Percentiles rank a stretch among this genome's conserved stretches.
Conservation (phyloP, 495 filamentous ascomycete genomes). For the Aspergillus nidulans region DNA sequence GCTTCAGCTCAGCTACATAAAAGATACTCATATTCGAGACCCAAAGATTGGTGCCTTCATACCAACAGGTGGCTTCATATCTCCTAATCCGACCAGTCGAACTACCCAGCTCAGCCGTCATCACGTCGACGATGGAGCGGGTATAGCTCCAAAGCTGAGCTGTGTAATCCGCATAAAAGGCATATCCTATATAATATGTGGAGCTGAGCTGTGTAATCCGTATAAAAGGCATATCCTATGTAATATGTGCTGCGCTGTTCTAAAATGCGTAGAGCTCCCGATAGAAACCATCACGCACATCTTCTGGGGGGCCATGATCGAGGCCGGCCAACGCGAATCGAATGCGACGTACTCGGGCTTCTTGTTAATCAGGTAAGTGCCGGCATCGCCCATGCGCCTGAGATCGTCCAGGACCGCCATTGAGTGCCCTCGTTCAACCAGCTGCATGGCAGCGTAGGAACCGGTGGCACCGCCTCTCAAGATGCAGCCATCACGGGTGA, state of each 20-base stretch:
- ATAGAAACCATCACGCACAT: conserved; percentile 31
- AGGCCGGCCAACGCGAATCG: conserved; percentile 35
- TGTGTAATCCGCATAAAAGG: conserved; percentile 18
- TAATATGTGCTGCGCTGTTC: conserved; percentile 38
- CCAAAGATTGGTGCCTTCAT: too few relatives aligned
- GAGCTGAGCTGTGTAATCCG: neutral
- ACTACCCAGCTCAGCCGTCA: neutral
- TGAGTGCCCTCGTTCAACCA: conserved; percentile 34
- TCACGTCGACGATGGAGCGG: neutral
- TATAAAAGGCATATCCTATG: conserved; percentile 33
- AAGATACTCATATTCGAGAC: too few relatives aligned
- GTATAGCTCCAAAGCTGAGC: neutral
- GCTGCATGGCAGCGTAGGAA: conserved; percentile 43
- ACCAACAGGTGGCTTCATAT: too few relatives aligned
- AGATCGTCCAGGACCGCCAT: conserved; percentile 31
- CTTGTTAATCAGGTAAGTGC: conserved; percentile 17
- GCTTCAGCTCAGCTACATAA: too few relatives aligned
- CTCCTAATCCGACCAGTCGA: too few relatives aligned
- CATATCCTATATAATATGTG: conserved; percentile 41
- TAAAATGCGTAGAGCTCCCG: conserved; percentile 32
- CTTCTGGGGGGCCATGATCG: conserved; percentile 27
- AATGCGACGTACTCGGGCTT: conserved; percentile 27
- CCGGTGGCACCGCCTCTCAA: conserved; percentile 46
- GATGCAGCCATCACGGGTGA: conserved; percentile 33
- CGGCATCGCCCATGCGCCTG: conserved; percentile 25